phyloP scores from a whole-genome alignment of 1,284 basidiomycete genomes.

The Trichosporon sp. region DNA sequence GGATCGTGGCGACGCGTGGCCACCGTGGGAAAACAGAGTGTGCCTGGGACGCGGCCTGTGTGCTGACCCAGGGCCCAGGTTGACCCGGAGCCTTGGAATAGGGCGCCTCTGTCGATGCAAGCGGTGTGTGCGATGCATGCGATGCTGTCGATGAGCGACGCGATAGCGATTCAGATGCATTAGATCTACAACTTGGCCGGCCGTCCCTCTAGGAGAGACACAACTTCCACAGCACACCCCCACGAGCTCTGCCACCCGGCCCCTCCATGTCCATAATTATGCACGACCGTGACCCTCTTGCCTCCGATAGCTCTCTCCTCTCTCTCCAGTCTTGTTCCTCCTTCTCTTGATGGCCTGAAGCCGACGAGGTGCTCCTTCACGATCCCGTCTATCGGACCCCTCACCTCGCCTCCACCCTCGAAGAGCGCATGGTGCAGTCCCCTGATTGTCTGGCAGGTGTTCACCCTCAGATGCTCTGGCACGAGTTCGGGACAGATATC shows the following conservation, averaged over 20 bases:
- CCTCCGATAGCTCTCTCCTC: conserved; percentile 6
- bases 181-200: conserved; percentile 21
- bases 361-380: conserved; percentile 43
- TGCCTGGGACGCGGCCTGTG: neutral
- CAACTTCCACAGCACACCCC: conserved; percentile 53
- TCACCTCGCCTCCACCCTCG: neutral
- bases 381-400: conserved; percentile 30
- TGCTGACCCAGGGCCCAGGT: neutral
- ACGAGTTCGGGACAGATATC: conserved; percentile 48
- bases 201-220: conserved; percentile 46
- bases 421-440: neutral
- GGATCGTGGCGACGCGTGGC: conserved; percentile 11
- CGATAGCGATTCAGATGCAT: neutral
- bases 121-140: neutral
- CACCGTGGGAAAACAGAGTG: conserved; percentile 1
- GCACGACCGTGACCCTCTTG: conserved; percentile 35
- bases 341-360: conserved; percentile 46
- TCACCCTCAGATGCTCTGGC: conserved; percentile 29
- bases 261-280: conserved; percentile 56
- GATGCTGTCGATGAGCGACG: neutral
- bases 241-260: conserved; percentile 56
- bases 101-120: neutral
- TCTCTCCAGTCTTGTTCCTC: conserved; percentile 44
- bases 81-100: no score
- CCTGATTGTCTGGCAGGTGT: neutral